phyloP scores from a whole-genome alignment of 305 asterid genomes.

The Rubia occidens region DNA sequence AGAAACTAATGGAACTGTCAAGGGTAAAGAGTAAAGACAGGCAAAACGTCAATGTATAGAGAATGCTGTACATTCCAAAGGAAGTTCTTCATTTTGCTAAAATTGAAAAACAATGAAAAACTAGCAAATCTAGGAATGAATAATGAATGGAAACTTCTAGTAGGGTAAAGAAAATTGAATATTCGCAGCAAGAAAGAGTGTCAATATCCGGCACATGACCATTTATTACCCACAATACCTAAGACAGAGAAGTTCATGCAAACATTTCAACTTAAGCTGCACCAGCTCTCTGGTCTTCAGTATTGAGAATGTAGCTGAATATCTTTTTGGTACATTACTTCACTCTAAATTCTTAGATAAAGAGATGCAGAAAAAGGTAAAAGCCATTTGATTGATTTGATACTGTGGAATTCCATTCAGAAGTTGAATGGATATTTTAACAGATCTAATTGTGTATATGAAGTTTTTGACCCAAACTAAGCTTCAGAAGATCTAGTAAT shows the following conservation, averaged over 20 bases:
- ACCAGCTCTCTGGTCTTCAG: not conserved
- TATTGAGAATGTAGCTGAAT: not conserved
- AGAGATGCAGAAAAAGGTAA: not conserved
- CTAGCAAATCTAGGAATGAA: not conserved
- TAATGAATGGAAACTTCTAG: not conserved
- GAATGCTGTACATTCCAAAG: not conserved
- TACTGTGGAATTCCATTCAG: not conserved
- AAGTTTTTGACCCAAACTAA: not conserved
- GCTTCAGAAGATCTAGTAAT: not conserved
- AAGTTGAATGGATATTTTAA: not conserved
- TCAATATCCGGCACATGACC: not conserved
- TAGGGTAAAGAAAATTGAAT: not conserved
- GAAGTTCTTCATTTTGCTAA: not conserved
- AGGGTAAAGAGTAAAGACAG: too few relatives aligned
- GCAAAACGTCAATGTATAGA: not conserved
- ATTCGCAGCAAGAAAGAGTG: not conserved
- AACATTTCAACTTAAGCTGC: not conserved
- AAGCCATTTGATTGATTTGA: not conserved
- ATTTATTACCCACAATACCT: not conserved
- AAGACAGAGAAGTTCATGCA: not conserved
- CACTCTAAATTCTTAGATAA: slow-evolving; percentile 4
- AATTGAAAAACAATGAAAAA: not conserved
- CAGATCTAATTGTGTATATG: not conserved
- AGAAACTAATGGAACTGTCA: not conserved
- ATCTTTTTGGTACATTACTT: not conserved